These are phyloP conservation scores for Tausonia pullulans DNA, from an alignment of 1,284 basidiomycete species.

Conservation along the genomic window DNA sequence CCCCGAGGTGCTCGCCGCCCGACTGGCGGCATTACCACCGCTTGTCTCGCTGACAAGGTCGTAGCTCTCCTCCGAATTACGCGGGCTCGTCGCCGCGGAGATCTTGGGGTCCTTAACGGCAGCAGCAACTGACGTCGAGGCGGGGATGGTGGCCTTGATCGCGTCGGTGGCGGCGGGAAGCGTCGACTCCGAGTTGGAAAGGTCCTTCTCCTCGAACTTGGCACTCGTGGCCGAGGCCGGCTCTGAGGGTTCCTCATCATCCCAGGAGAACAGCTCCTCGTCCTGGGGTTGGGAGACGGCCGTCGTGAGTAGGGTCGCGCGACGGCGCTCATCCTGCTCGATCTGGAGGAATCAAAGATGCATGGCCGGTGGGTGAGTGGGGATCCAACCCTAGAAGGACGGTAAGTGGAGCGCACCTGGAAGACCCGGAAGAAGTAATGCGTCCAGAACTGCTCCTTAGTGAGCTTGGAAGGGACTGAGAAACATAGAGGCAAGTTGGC, in stretches of 20 bases:
- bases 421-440: slow-evolving; percentile 83
- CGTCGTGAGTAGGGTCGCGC: slow-evolving; percentile 60
- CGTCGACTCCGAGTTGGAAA: slow-evolving; percentile 5
- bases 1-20: slow-evolving; percentile 12
- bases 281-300: slow-evolving; percentile 17
- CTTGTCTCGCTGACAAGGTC: slow-evolving; percentile 32
- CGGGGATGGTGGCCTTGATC: slow-evolving; percentile 16
- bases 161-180: neutral
- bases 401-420: slow-evolving; percentile 27
- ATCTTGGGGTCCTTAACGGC: neutral
- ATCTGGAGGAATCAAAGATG: slow-evolving; percentile 42
- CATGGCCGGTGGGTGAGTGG: neutral
- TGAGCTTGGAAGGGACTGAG: slow-evolving; percentile 58
- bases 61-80: slow-evolving; percentile 37
- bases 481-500: neutral
- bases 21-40: slow-evolving; percentile 1
- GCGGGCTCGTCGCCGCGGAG: slow-evolving; percentile 28
- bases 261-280: slow-evolving; percentile 36
- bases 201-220: slow-evolving; percentile 9
- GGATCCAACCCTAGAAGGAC: neutral
- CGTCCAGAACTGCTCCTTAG: slow-evolving; percentile 68
- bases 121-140: slow-evolving; percentile 5
- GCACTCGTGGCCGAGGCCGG: neutral
- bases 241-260: slow-evolving; percentile 29
- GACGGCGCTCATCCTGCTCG: slow-evolving; percentile 64